Percentiles rank a stretch among this genome's conserved stretches.
These are phyloP conservation scores for Aegilops speltoides DNA, from an alignment of 176 grass and related monocot genomes.

Conservation along the genomic window DNA sequence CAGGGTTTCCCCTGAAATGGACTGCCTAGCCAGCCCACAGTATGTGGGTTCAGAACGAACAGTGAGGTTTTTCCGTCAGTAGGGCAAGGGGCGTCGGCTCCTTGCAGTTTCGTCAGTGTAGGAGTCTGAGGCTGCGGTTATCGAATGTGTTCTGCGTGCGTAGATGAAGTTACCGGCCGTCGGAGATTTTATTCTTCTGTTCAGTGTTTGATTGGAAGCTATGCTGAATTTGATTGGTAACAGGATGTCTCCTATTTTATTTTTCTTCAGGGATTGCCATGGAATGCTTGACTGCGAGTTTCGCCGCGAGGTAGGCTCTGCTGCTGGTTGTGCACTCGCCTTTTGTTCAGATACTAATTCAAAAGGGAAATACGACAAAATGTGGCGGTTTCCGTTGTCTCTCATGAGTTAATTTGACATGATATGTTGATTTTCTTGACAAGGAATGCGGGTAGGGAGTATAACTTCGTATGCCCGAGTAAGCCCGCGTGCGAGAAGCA, in stretches of 20 bases:
- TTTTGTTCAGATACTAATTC: neutral
- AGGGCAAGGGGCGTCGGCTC: neutral
- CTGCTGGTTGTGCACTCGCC: neutral
- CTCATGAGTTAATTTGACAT: neutral
- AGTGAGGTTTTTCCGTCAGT: neutral
- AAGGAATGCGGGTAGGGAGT: conserved; percentile 33
- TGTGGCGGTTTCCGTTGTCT: neutral
- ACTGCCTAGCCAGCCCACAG: neutral
- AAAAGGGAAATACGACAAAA: neutral
- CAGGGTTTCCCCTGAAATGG: neutral
- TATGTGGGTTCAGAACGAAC: neutral
- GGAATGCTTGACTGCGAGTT: conserved; percentile 55
- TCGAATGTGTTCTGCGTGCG: neutral
- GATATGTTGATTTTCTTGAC: neutral
- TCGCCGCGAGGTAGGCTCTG: conserved; percentile 39
- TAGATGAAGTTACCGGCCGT: neutral
- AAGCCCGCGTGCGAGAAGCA: conserved; percentile 14
- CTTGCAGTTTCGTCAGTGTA: neutral
- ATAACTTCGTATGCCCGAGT: neutral
- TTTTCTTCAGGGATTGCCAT: conserved; percentile 41
- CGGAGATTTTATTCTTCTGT: neutral
- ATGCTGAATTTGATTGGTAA: neutral
- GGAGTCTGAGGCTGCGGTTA: neutral
- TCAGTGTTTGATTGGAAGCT: neutral
- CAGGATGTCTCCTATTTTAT: neutral